phyloP scores from a whole-genome alignment of 176 grass and related monocot species.

The Tillandsia leiboldiana region DNA sequence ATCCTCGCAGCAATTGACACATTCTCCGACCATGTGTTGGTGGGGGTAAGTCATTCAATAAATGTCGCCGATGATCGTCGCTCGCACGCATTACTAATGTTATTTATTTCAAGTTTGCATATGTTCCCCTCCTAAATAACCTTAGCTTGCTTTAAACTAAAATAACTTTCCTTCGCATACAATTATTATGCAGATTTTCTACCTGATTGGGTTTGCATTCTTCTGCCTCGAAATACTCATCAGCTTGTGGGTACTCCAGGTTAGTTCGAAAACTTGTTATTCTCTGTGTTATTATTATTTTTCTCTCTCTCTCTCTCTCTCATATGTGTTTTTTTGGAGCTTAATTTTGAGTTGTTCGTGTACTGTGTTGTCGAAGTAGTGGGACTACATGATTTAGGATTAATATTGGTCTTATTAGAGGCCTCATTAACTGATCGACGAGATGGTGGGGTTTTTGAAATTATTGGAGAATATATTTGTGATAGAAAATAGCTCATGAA shows the following conservation, averaged over 20 bases:
- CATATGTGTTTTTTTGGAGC: no score
- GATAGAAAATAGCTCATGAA: no score
- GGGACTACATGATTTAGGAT: no score
- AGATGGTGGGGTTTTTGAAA: no score
- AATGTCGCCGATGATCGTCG: neutral
- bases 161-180: neutral
- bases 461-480: no score
- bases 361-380: no score
- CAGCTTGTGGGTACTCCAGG: constrained; percentile 92
- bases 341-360: neutral
- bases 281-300: constrained; percentile 4
- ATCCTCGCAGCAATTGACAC: constrained; percentile 65
- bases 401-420: no score
- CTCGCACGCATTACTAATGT: neutral
- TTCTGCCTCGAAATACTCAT: constrained; percentile 68
- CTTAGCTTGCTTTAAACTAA: neutral
- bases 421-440: no score
- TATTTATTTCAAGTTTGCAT: neutral
- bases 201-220: constrained; percentile 61
- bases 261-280: constrained; percentile 22
- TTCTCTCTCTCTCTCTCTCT: neutral
- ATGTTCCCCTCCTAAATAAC: neutral
- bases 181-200: constrained; percentile 39
- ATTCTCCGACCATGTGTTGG: constrained; percentile 36
- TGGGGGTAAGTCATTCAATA: constrained; percentile 41